Conservation (phyloP, 1,284 basidiomycete genomes). For the Ustilago hordei region DNA sequence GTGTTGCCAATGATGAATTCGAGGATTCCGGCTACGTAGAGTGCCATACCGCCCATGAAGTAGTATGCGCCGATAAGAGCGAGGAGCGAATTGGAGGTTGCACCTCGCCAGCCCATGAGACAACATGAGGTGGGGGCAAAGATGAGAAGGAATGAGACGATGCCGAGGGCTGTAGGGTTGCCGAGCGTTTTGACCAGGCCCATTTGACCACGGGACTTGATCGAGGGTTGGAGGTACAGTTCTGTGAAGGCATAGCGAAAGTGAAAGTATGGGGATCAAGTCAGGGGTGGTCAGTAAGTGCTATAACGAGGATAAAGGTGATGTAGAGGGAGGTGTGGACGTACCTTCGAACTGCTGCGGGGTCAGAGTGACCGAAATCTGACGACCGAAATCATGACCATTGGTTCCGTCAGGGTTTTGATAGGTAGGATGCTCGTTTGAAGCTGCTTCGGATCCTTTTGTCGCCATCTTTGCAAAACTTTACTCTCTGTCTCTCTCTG, state of each 20-base stretch:
- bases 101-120: slow-evolving; percentile 56
- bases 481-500: no score
- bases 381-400: slow-evolving; percentile 48
- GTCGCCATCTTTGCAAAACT: slow-evolving; percentile 28
- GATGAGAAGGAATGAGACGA: slow-evolving; percentile 57
- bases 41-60: slow-evolving; percentile 42
- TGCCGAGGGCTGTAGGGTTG: slow-evolving; percentile 54
- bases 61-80: slow-evolving; percentile 46
- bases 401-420: slow-evolving; percentile 28
- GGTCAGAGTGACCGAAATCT: slow-evolving; percentile 56
- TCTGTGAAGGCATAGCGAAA: neutral
- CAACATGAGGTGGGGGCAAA: slow-evolving; percentile 48
- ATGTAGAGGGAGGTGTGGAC: neutral
- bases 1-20: slow-evolving; percentile 59
- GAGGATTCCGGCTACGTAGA: slow-evolving; percentile 35
- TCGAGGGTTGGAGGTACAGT: slow-evolving; percentile 52
- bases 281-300: no score
- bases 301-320: no score
- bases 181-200: slow-evolving; percentile 55
- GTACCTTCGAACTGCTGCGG: slow-evolving; percentile 51
- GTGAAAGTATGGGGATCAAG: no score
- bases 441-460: slow-evolving; percentile 41
- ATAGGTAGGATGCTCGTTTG: slow-evolving; percentile 43
- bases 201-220: slow-evolving; percentile 33
- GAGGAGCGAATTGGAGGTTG: slow-evolving; percentile 42